A percentile compares a stretch with the other conserved stretches of the same genome.
Evolutionary conservation across 1,284 basidiomycete species (phyloP).

Genomic region (Ceratobasidium sp.): DNA sequence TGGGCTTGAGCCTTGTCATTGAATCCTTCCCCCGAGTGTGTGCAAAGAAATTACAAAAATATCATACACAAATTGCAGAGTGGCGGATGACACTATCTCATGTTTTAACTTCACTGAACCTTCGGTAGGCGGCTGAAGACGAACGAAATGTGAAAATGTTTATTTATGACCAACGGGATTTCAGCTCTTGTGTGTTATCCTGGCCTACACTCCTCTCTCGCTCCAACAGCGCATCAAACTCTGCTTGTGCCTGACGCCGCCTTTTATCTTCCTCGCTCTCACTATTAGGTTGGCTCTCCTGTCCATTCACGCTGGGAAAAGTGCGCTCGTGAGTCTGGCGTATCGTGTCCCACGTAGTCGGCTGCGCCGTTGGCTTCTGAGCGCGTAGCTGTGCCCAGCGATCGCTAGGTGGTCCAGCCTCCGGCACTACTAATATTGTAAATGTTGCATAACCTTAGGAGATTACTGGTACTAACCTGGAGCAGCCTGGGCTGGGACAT

Average conservation of each 20-base stretch:
- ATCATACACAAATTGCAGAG: slow-evolving; percentile 13
- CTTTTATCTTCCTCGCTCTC: slow-evolving; percentile 55
- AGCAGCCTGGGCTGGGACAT: not conserved
- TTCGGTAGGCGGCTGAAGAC: not conserved
- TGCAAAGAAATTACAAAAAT: slow-evolving; percentile 4
- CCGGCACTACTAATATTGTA: slow-evolving; percentile 29
- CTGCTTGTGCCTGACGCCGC: slow-evolving; percentile 79
- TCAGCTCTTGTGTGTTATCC: slow-evolving; percentile 57
- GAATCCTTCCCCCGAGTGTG: not conserved
- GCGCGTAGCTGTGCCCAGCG: slow-evolving; percentile 74
- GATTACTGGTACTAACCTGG: not conserved
- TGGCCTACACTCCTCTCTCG: slow-evolving; percentile 89
- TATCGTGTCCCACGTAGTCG: slow-evolving; percentile 75
- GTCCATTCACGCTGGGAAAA: slow-evolving; percentile 49
- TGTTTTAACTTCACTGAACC: not conserved
- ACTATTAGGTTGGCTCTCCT: not conserved
- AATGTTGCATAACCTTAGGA: not conserved
- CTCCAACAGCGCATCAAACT: slow-evolving; percentile 88
- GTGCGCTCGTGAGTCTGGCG: slow-evolving; percentile 68
- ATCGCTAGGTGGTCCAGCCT: slow-evolving; percentile 46
- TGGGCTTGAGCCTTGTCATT: not conserved
- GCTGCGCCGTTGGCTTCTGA: slow-evolving; percentile 58
- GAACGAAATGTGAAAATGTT: not conserved
- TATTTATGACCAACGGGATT: slow-evolving; percentile 35
- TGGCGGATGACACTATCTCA: not conserved